These are phyloP conservation scores for Claviceps purpurea DNA, from an alignment of 2,329 filamentous ascomycete species.

Conservation along the genomic window DNA sequence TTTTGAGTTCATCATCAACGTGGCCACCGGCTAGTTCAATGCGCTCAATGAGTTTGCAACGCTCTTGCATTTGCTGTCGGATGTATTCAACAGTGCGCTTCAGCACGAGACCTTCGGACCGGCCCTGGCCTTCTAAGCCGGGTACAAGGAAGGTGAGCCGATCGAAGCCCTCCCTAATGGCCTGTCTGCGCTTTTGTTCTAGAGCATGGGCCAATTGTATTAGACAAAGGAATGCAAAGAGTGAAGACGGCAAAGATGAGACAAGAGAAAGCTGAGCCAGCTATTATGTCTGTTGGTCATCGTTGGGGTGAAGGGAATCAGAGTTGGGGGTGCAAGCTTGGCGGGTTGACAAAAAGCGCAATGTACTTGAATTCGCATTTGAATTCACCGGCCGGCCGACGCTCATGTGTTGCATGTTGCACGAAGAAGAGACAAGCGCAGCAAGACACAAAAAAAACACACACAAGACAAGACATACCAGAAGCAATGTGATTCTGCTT, in stretches of 20 bases:
- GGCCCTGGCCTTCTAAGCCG: constrained; percentile 66
- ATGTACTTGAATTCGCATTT: neutral
- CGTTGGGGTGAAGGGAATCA: too few relatives aligned
- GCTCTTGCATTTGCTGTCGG: constrained; percentile 43
- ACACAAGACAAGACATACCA: constrained; percentile 21
- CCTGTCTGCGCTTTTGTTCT: constrained; percentile 36
- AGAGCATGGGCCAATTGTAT: neutral
- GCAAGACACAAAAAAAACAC: neutral
- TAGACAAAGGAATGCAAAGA: neutral
- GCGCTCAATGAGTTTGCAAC: constrained; percentile 42
- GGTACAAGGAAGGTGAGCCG: constrained; percentile 68
- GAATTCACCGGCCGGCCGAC: neutral
- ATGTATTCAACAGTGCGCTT: constrained; percentile 56
- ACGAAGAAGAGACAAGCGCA: neutral
- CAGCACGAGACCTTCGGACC: constrained; percentile 76
- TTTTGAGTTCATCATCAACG: constrained; percentile 35
- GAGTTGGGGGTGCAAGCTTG: neutral
- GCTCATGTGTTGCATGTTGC: neutral
- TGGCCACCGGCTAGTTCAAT: constrained; percentile 46
- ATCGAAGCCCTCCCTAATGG: constrained; percentile 76
- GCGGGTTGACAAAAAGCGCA: neutral
- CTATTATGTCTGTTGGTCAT: too few relatives aligned
- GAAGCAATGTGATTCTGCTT: constrained; percentile 43
- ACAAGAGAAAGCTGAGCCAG: too few relatives aligned
- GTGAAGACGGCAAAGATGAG: too few relatives aligned